These are phyloP conservation scores for Blakeslea trispora DNA, from an alignment of 371 early-diverging fungal genomes.

Conservation along the genomic window DNA sequence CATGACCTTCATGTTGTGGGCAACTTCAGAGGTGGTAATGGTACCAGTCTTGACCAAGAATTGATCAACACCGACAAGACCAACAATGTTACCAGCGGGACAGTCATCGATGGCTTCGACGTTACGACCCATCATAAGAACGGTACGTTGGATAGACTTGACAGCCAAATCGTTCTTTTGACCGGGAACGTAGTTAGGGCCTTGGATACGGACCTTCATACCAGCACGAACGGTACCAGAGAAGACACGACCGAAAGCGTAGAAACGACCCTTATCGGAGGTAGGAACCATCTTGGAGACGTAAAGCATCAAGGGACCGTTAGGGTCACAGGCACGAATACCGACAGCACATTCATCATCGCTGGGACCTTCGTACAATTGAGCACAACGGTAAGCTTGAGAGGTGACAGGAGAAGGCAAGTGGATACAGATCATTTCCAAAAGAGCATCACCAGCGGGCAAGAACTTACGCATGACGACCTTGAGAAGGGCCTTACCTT, in stretches of 20 bases:
- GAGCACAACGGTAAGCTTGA: slow-evolving; percentile 94
- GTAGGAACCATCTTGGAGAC: slow-evolving; percentile 99
- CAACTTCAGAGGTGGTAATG: slow-evolving; percentile 92
- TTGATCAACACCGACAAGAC: slow-evolving; percentile 99
- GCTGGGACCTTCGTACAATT: slow-evolving; percentile 97
- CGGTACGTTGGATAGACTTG: slow-evolving; percentile 98
- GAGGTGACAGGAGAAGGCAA: slow-evolving; percentile 96
- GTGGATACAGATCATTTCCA: slow-evolving; percentile 99
- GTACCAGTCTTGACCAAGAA: slow-evolving; percentile 99
- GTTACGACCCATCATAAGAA: slow-evolving; percentile 99
- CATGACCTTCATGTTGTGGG: slow-evolving; percentile 99
- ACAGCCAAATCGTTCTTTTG: slow-evolving; percentile 94
- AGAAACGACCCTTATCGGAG: slow-evolving; percentile 99
- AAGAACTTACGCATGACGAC: slow-evolving; percentile 99
- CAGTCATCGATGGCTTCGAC: slow-evolving; percentile 99
- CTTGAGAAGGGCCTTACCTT: slow-evolving; percentile 97
- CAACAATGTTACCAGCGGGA: slow-evolving; percentile 99
- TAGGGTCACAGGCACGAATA: slow-evolving; percentile 92
- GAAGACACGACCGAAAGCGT: slow-evolving; percentile 99
- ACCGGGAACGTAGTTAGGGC: slow-evolving; percentile 97
- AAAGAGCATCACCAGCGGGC: slow-evolving; percentile 98
- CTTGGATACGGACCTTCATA: slow-evolving; percentile 99
- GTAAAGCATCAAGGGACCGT: slow-evolving; percentile 99
- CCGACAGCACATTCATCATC: slow-evolving; percentile 96
- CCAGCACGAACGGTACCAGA: slow-evolving; percentile 98